These are phyloP conservation scores for Cadophora sp. DNA, from an alignment of 2,329 filamentous ascomycete genomes.

Conservation along the genomic window DNA sequence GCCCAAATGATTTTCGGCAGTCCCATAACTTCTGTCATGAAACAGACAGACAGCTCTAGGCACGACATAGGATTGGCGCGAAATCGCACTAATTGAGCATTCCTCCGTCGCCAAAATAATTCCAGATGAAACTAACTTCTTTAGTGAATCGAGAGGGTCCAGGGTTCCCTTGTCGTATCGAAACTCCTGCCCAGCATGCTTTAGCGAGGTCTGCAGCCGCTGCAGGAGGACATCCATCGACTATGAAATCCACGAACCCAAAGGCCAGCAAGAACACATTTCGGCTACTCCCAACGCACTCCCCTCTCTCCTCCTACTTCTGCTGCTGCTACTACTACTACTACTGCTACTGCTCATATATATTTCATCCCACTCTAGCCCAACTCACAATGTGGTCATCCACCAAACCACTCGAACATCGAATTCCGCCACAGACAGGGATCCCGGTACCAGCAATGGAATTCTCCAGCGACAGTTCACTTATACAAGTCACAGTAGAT, in stretches of 20 bases:
- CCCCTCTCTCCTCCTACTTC: not conserved
- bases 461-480: slow-evolving; percentile 29
- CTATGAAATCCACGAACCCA: not conserved
- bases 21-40: not conserved
- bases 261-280: not conserved
- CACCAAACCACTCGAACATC: slow-evolving; percentile 9
- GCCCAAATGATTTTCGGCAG: not conserved
- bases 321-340: not conserved
- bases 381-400: slow-evolving; percentile 6
- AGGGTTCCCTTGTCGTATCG: not conserved
- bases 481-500: slow-evolving; percentile 32
- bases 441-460: slow-evolving; percentile 21
- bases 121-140: not conserved
- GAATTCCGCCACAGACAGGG: not conserved
- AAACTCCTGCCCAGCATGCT: not conserved
- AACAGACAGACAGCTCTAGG: not conserved
- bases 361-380: not conserved
- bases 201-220: not conserved
- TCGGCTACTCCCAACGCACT: not conserved
- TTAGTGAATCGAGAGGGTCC: not conserved
- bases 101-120: not conserved
- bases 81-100: not conserved
- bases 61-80: not conserved
- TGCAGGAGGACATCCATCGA: slow-evolving; percentile 6
- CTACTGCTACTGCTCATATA: not conserved